Evolutionary conservation across 495 filamentous ascomycete species (phyloP), one percentile per base, ranked within the genome.

Genomic region (Penicillium fimorum): DNA sequence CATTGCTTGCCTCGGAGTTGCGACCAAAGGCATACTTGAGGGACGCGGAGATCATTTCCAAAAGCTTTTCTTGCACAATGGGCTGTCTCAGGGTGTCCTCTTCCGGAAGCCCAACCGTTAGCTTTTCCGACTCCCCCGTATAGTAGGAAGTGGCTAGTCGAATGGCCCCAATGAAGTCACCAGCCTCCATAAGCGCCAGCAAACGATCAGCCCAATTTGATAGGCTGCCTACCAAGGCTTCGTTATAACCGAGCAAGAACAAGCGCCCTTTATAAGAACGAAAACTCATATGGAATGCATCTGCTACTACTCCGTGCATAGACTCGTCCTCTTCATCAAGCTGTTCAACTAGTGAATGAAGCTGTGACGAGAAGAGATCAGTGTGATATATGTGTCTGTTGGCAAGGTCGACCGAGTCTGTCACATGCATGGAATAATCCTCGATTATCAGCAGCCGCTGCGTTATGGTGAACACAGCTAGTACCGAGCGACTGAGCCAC

Each of bases 191-290:
- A 55, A 97, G 76, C 1, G 93, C 92, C 51, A 96, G 83, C n/a
- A 98, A 76, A 57, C 94, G 81, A 73, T 98, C 94, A n/a, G 94
- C 94, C 94, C 94, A 98, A 63, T 97, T 97, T 12, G 95, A 97
- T 44, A 98, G 73, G 32, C 85, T 87, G 20, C 94, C 94, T 46
- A 97, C 85, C 3, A 90, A 88, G 9, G 96, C 72, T 63, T 97
- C 94, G 67, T 89, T 91, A 75, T 89, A 90, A 40, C 93, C 93
- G 20, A 98, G 77, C 12, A 97, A 76, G 66, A 97, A 98, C 42
- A 96, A 76, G 12, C 94, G 85, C 15, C 95, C 92, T 71, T 97
- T 98, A 70, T 97, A 97, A 5, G 90, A 83, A 57, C 89, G 90
- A 70, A 97, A 92, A 68, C 95, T 97, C 87, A 96, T 96, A 65